Evolutionary conservation across 306 rosid species (phyloP).

Genomic region (Amphicarpaea edgeworthii): DNA sequence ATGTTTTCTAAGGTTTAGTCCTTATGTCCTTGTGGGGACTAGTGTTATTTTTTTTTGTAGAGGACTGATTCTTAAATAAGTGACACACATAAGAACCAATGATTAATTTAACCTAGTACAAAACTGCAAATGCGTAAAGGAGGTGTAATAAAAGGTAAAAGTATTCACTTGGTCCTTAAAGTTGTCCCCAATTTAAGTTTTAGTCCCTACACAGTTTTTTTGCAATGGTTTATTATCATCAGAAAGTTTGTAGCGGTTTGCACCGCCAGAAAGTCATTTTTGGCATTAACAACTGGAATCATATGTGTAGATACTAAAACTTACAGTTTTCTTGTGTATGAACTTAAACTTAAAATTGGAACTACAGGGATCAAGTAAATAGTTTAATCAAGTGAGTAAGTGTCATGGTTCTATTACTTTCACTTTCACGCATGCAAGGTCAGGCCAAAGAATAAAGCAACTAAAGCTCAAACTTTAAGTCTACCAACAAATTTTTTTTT

Average conservation of each 20-base stretch:
- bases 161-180: too few species aligned
- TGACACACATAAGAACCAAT: background rate
- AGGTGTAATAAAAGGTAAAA: background rate
- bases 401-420: background rate
- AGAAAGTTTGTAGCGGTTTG: too few species aligned
- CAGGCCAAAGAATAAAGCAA: too few species aligned
- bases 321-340: background rate
- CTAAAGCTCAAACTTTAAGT: too few species aligned
- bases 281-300: too few species aligned
- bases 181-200: too few species aligned
- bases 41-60: background rate
- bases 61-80: background rate
- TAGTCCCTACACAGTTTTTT: background rate
- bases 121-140: background rate
- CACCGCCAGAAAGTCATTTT: too few species aligned
- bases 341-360: background rate
- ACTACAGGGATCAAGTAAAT: too few species aligned
- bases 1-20: background rate
- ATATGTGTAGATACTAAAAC: too few species aligned
- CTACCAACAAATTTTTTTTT: too few species aligned
- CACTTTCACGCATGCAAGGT: background rate
- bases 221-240: too few species aligned
- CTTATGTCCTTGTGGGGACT: background rate
- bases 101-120: background rate
- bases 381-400: too few species aligned